Conservation (phyloP, 78 protist genomes). For the Dictyostelium brefeldianum region DNA sequence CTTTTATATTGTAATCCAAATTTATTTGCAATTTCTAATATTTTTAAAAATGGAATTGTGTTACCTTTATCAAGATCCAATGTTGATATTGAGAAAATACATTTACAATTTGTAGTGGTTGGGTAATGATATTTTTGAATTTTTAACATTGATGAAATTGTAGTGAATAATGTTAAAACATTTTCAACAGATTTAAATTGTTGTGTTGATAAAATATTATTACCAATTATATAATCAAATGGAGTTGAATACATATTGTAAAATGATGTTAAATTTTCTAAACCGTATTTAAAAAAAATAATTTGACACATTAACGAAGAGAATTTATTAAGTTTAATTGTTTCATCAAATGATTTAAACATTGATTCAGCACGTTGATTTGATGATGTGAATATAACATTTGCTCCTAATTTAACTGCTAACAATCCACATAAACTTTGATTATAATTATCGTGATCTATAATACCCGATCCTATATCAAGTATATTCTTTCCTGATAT, state of each 20-base stretch:
- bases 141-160: not conserved
- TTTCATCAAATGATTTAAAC: not conserved
- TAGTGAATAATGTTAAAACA: too few relatives aligned
- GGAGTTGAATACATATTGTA: not conserved
- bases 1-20: too few relatives aligned
- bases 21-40: not conserved
- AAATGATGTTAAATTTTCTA: not conserved
- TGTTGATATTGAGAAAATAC: not conserved
- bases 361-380: not conserved
- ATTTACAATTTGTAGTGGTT: not conserved
- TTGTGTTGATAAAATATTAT: too few relatives aligned
- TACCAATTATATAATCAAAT: too few relatives aligned
- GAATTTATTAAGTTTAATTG: too few relatives aligned
- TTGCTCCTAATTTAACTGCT: not conserved
- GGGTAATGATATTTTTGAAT: not conserved
- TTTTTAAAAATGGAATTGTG: not conserved
- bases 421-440: not conserved
- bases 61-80: too few relatives aligned
- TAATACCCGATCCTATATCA: not conserved
- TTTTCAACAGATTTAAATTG: not conserved
- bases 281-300: not conserved
- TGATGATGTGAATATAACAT: not conserved
- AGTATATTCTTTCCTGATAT: not conserved
- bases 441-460: too few relatives aligned
- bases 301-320: not conserved